Conservation (phyloP, 2,329 filamentous ascomycete genomes). For the Microascus cirrosus region DNA sequence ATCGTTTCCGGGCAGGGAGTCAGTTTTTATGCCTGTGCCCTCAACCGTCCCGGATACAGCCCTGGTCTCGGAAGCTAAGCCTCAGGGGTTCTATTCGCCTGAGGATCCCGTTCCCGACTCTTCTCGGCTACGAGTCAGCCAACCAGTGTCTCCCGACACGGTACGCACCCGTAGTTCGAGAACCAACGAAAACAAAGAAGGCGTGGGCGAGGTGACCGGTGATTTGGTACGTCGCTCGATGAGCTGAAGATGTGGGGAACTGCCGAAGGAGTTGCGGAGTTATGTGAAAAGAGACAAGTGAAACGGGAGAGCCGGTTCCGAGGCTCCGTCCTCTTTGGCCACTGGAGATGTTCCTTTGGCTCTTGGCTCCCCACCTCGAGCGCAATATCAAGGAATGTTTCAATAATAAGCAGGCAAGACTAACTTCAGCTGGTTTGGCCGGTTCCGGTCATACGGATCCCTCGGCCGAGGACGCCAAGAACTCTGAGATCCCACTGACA, state of each 20-base stretch:
- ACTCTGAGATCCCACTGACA: not conserved
- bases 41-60: not conserved
- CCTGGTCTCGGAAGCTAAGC: not conserved
- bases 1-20: not conserved
- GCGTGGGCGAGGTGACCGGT: not conserved
- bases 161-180: not conserved
- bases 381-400: not conserved
- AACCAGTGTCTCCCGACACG: not conserved
- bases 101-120: not conserved
- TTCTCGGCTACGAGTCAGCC: not conserved
- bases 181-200: not conserved
- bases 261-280: not conserved
- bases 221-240: not conserved
- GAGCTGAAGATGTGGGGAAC: not conserved
- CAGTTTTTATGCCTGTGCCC: not conserved
- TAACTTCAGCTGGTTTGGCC: not conserved
- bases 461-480: not conserved
- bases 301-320: not conserved
- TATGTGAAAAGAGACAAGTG: not conserved
- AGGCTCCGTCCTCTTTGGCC: not conserved
- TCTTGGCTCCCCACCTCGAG: not conserved
- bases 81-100: not conserved
- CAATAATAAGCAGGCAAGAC: not conserved
- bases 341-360: not conserved
- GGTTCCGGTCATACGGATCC: not conserved